Evolutionary conservation across 805 yeast species (phyloP), one percentile per base, ranked within the genome.

Genomic region (Cyberlindnera subsufficiens): DNA sequence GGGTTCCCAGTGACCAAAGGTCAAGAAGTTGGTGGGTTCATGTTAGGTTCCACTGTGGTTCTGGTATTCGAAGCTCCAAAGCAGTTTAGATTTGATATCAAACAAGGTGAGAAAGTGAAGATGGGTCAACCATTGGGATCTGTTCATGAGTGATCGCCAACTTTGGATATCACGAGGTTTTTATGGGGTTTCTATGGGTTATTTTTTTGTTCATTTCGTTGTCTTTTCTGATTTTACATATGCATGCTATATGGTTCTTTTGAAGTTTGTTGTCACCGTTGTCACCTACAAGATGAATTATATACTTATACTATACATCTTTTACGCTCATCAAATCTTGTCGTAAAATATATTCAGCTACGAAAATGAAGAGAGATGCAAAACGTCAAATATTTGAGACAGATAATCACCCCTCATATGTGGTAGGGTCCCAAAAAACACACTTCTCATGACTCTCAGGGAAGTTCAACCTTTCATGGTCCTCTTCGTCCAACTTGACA

Each of bases 11-110:
- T 93, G 39, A 69, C 77, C 17, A 88, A 86, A 65, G 99, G 99
- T 33, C 86, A 87, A 56, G 96, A 93, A 64, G 85, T 93, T 75
- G 99, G 99, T 34, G 99, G 99, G 0, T 93, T 93, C 67, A 86
- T 86, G 69, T 71, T 93, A 41, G 99, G 99, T 0, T 84, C 95
- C 25, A 93, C 99, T 0, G 93, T 93, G n/a, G 99, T 93, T 15
- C 71, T 93, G 50, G 95, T 91, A 18, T 93, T 93, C 65, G 99
- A 93, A 66, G 99, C 97, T 2, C 99, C 99, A 20, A 75, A 73
- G 44, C 68, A 73, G 47, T 93, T 91, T 63, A 65, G 77, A 55
- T 93, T 89, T 58, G 67, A 74, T 31, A 73, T 89, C 36, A 68
- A 74, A 37, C 73, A 75, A 14, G 95, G 95, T n/a, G 82, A 88